Conservation (phyloP, 2,329 filamentous ascomycete genomes). For the Clarireedia monteithiana region DNA sequence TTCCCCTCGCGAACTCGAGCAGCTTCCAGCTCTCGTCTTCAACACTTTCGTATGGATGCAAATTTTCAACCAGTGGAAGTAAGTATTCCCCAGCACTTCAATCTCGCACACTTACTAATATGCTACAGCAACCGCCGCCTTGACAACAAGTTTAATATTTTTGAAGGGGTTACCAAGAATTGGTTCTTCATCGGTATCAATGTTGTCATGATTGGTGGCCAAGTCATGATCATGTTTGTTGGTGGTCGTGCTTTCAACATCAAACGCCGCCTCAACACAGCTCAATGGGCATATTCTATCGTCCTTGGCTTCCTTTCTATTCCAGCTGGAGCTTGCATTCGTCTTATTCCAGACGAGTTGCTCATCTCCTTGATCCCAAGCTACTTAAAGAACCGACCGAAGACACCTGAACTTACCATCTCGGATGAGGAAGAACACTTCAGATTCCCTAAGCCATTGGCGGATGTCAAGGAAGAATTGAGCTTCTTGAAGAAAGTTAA, state of each 20-base stretch:
- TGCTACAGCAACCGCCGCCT: conserved; percentile 69
- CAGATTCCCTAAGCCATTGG: conserved; percentile 63
- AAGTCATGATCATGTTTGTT: conserved; percentile 83
- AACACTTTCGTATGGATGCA: conserved; percentile 99
- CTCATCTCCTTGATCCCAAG: conserved; percentile 24
- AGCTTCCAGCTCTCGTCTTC: conserved; percentile 79
- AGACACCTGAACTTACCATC: conserved; percentile 42
- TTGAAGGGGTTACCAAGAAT: conserved; percentile 79
- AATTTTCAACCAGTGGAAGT: conserved; percentile 97
- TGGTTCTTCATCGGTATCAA: conserved; percentile 87
- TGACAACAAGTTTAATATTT: conserved; percentile 93
- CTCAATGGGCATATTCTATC: conserved; percentile 83
- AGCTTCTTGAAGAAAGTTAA: conserved; percentile 73
- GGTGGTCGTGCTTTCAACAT: conserved; percentile 70
- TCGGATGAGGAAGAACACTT: conserved; percentile 57
- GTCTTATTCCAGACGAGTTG: conserved; percentile 66
- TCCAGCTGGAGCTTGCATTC: conserved; percentile 72
- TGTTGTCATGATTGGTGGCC: conserved; percentile 77
- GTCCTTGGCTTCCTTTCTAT: conserved; percentile 79
- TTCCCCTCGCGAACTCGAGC: conserved; percentile 35
- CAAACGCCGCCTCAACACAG: conserved; percentile 49
- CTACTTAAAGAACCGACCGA: conserved; percentile 23
- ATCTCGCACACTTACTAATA: conserved; percentile 15
- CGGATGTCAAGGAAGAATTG: conserved; percentile 72
- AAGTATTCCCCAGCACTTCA: conserved; percentile 34